A percentile compares a stretch with the other conserved stretches of the same genome.
phyloP scores from a whole-genome alignment of 768 basidiomycete genomes.

The Rhodotorula graminis region DNA sequence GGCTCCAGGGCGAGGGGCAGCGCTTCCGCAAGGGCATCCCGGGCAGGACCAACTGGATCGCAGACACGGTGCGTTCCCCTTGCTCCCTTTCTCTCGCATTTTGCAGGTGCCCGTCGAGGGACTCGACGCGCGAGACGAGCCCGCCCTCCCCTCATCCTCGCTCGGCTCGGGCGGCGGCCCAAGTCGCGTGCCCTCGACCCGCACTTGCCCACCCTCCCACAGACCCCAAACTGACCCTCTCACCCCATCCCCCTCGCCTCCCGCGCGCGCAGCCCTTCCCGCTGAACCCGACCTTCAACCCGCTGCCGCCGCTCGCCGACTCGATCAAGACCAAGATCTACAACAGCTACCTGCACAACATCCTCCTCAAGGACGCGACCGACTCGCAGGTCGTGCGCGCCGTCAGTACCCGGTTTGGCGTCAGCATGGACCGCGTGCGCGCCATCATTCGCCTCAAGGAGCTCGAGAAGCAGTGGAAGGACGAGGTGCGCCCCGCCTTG shows the following conservation, averaged over 20 bases:
- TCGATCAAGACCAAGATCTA: conserved; percentile 58
- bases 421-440: conserved; percentile 73
- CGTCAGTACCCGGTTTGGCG: conserved; percentile 52
- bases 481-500: conserved; percentile 44
- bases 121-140: too few relatives aligned
- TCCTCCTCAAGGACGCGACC: conserved; percentile 50
- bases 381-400: conserved; percentile 34
- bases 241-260: not conserved
- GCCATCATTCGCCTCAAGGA: conserved; percentile 79
- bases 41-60: conserved; percentile 38
- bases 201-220: rapidly evolving
- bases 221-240: not conserved
- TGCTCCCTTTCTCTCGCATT: too few relatives aligned
- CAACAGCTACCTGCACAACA: conserved; percentile 54
- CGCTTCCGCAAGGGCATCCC: conserved; percentile 16
- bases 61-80: conserved; percentile 28
- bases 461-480: conserved; percentile 64
- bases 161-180: too few relatives aligned
- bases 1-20: conserved; percentile 31
- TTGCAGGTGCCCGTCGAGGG: too few relatives aligned
- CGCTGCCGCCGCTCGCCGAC: conserved; percentile 71
- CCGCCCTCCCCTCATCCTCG: too few relatives aligned
- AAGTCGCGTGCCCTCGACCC: not conserved
- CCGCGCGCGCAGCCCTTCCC: conserved; percentile 66
- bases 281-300: conserved; percentile 74